Evolutionary conservation across 2,329 filamentous ascomycete species (phyloP), one percentile per base, ranked within the genome.

Genomic region (Chalara sp.): DNA sequence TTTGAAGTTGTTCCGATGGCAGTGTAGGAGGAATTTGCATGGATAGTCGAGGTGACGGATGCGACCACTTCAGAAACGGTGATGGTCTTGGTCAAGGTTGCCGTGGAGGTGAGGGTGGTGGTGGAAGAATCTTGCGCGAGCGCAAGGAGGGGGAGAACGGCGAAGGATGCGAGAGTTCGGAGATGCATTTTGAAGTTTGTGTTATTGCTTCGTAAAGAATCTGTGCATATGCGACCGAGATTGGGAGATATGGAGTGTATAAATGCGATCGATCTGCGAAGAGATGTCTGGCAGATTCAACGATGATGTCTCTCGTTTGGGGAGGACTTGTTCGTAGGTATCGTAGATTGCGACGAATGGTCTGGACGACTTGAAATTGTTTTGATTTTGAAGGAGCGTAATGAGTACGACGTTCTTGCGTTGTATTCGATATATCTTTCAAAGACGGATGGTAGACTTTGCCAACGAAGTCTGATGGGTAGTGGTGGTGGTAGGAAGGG

Each of bases 91-190:
- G 75, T 78, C 59, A 75, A 60, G 44, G 72, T 74, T 50, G 70
- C 69, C 40, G 78, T 81, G 30, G 70, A 70, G 44, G 61, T 81
- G 39, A 70, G 68, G 12, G 61, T 76, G 13, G 73, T 70, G 42
- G 72, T 58, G 4, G 55, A 53, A n/a, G 54, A 46, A 10, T 46
- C 47, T 31, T 59, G 48, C 37, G 77, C 77, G 48, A 77, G 60
- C 53, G 76, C 79, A 61, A 80, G 64, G 48, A 78, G 69, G 60
- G 79, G 78, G 63, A 83, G 71, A 56, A 76, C 63, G 55, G 71
- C 64, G 54, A 73, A 72, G 53, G 76, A 64, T 61, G 75, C 52
- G 53, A 81, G 60, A 32, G 72, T 65, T 44, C 67, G 65, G 59
- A 76, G 58, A 55, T 71, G 71, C 72, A 76, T 76, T 51, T 54